Conservation (phyloP, 352 stramenopile genomes). For the Bremia lactucae region DNA sequence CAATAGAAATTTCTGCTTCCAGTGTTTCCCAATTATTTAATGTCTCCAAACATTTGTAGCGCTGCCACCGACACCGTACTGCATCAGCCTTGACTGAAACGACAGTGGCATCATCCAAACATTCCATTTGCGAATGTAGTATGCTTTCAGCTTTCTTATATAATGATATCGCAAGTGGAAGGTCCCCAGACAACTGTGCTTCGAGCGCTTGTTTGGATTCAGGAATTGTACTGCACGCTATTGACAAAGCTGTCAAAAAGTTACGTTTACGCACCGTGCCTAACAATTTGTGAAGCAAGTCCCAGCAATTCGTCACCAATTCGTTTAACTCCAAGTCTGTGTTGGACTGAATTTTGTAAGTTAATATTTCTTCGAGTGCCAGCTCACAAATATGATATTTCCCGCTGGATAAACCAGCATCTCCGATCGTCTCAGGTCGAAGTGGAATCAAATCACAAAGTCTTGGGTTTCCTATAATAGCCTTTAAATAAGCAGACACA, state of each 20-base stretch:
- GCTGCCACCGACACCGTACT: constrained; percentile 52
- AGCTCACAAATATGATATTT: constrained; percentile 50
- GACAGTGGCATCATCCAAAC: constrained; percentile 18
- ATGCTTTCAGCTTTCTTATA: constrained; percentile 61
- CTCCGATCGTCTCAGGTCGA: constrained; percentile 29
- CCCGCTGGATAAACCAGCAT: constrained; percentile 48
- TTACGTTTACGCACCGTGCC: constrained; percentile 54
- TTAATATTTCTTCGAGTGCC: constrained; percentile 55
- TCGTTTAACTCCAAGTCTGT: constrained; percentile 7
- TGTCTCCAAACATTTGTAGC: constrained; percentile 44
- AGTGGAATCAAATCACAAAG: constrained; percentile 27
- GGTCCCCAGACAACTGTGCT: constrained; percentile 53
- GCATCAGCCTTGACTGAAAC: constrained; percentile 30
- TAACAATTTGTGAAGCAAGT: constrained; percentile 69
- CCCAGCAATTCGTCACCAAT: constrained; percentile 30
- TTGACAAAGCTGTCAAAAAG: constrained; percentile 45
- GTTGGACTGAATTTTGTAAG: constrained; percentile 13
- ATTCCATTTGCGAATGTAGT: constrained; percentile 31
- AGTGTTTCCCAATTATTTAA: constrained; percentile 68
- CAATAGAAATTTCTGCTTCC: constrained; percentile 26
- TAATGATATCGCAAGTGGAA: constrained; percentile 51
- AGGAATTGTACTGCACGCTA: constrained; percentile 35
- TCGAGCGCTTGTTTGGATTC: constrained; percentile 52
- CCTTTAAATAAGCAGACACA: constrained; percentile 40
- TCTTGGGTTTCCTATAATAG: constrained; percentile 21